Evolutionary conservation across 2,329 filamentous ascomycete species (phyloP).

Genomic region (Pleomassaria siparia): DNA sequence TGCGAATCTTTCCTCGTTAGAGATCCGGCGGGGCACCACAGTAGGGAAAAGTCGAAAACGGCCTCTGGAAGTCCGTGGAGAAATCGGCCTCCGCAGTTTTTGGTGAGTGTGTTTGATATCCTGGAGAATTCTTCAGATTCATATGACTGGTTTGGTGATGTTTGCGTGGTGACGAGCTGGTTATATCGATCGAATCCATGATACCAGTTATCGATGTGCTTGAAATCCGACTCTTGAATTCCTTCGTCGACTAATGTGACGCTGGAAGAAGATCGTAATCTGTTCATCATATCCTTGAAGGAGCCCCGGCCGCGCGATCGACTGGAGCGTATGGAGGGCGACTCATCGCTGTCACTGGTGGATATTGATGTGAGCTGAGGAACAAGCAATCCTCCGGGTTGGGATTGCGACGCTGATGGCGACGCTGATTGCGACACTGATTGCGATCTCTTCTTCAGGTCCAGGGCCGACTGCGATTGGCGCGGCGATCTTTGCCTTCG

Average conservation of each 20-base stretch:
- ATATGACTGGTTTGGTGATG: constrained; percentile 16
- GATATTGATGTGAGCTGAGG: constrained; percentile 14
- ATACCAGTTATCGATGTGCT: constrained; percentile 32
- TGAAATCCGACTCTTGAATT: constrained; percentile 25
- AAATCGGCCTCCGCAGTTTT: constrained; percentile 33
- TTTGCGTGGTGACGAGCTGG: constrained; percentile 27
- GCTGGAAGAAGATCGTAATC: constrained; percentile 31
- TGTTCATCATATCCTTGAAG: constrained; percentile 25
- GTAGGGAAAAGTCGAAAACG: constrained; percentile 33
- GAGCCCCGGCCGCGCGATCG: constrained; percentile 22
- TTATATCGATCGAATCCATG: constrained; percentile 35
- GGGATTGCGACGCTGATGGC: constrained; percentile 10
- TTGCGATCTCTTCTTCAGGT: constrained; percentile 14
- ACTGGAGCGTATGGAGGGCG: constrained; percentile 25
- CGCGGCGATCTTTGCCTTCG: constrained; percentile 15
- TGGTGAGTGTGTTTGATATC: constrained; percentile 25
- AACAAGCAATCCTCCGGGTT: constrained; percentile 17
- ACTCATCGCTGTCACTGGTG: constrained; percentile 28
- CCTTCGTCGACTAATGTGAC: constrained; percentile 19
- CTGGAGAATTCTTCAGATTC: constrained; percentile 22
- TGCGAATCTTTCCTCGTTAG: constrained; percentile 12
- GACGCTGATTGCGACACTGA: constrained; percentile 9
- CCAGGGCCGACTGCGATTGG: too few relatives aligned
- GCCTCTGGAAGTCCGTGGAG: constrained; percentile 35
- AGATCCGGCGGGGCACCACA: constrained; percentile 35